Conservation (phyloP, 768 basidiomycete genomes). For the Omphalotus guepiniiformis region DNA sequence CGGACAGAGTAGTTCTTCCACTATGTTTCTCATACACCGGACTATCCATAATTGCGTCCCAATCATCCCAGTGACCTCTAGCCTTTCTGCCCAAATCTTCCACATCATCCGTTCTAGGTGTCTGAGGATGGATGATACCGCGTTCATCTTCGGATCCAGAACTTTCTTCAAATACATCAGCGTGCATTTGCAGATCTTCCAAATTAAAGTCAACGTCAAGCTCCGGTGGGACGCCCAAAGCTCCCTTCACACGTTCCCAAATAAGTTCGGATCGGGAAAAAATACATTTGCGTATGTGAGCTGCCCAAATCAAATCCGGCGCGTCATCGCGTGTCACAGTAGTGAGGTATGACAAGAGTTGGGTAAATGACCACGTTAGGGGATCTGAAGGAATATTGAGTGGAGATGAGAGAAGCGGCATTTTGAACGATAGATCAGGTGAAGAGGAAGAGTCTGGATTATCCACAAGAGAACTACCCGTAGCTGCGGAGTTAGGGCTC, state of each 20-base stretch:
- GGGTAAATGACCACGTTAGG: conserved; percentile 63
- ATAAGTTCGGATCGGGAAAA: conserved; percentile 76
- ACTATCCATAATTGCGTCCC: conserved; percentile 43
- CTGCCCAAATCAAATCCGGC: conserved; percentile 71
- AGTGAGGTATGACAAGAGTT: conserved; percentile 68
- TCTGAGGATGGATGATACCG: conserved; percentile 16
- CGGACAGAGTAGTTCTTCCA: not conserved
- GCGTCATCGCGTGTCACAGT: conserved; percentile 56
- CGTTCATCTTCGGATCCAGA: conserved; percentile 7
- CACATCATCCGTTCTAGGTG: conserved; percentile 34
- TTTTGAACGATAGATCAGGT: conserved; percentile 19
- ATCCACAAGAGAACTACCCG: conserved; percentile 11
- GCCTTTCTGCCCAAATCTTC: conserved; percentile 38
- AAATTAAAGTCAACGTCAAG: conserved; percentile 56
- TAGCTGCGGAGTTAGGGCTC: conserved; percentile 8
- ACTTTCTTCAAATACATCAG: conserved; percentile 29
- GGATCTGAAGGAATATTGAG: conserved; percentile 47
- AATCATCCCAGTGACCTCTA: conserved; percentile 39
- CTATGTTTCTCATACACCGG: conserved; percentile 28
- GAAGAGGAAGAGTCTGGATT: conserved; percentile 19
- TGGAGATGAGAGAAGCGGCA: conserved; percentile 16
- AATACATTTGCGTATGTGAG: conserved; percentile 70
- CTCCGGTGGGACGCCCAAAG: conserved; percentile 83
- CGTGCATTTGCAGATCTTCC: conserved; percentile 22
- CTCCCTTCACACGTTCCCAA: conserved; percentile 89